Evolutionary conservation across 371 early-diverging fungal genomes (phyloP), one percentile per base, ranked within the genome.

Genomic region (Umbelopsis sp.): DNA sequence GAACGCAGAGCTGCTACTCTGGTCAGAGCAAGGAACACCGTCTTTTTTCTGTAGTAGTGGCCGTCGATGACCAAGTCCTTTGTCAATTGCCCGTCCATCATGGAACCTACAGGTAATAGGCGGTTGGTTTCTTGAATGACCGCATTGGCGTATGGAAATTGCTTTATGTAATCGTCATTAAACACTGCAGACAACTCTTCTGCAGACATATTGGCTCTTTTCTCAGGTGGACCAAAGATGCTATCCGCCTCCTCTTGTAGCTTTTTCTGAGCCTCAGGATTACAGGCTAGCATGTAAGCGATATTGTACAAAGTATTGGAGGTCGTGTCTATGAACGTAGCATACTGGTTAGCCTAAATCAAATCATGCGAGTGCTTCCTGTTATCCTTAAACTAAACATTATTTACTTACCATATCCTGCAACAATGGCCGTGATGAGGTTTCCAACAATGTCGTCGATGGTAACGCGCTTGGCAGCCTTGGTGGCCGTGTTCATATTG

Each of bases 391-490:
- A 22, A 22, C 22, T 22, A 22, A 22, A 22, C 22, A 22, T 22
- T 22, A 41, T 41, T 45, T 8, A 29, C 66, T 12, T 20, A 65
- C 66, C 66, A 65, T 65, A 65, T 5, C 66, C 66, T 5, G 66
- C 66, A 65, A 65, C 29, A n/a, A 65, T 65, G 29, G 51, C 66
- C 10, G 32, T 48, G 12, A 65, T 22, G 16, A 65, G 48, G 38
- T 65, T 65, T n/a, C 66, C 66, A 29, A 50, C 46, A 35, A 65
- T 37, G 22, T 65, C 50, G 37, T 65, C 66, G 12, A 65, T 50
- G 8, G 48, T 48, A 0, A 65, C 38, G 1, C 51, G 50, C 50
- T 65, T 51, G 48, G 50, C 66, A 24, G 48, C 48, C 25, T 51
- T 65, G n/a, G 48, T 48, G 18, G 51, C 66, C 35, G 48, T 48